These are phyloP conservation scores for Pyrenochaeta sp. DNA, from an alignment of 2,329 filamentous ascomycete species.

Conservation along the genomic window DNA sequence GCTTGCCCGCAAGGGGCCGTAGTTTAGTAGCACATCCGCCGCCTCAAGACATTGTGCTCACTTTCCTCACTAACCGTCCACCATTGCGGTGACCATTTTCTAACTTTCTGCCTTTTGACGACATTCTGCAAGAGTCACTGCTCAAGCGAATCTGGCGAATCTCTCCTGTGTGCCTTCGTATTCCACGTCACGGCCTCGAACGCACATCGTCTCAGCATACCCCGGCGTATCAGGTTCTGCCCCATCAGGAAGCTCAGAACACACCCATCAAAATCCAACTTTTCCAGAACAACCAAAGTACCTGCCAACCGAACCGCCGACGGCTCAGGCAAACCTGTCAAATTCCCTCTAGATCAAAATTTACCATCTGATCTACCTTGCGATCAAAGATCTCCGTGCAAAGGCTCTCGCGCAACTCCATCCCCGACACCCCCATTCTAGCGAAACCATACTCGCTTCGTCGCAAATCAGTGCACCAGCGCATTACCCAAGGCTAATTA, in stretches of 20 bases:
- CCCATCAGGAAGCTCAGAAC: conserved; percentile 18
- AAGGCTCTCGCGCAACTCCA: conserved; percentile 5
- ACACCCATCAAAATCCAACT: conserved; percentile 9
- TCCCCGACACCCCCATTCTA: conserved; percentile 3
- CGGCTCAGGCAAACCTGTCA: conserved; percentile 18
- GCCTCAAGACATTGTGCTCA: conserved; percentile 25
- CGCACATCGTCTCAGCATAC: conserved; percentile 43
- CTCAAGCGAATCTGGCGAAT: conserved; percentile 14
- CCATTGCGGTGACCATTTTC: conserved; percentile 21
- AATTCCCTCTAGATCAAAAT: conserved; percentile 1
- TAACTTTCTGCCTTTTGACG: conserved; percentile 22
- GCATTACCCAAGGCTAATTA: conserved; percentile 27
- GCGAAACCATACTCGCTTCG: conserved; percentile 26
- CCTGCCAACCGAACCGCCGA: conserved; percentile 15
- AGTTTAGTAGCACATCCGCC: conserved; percentile 20
- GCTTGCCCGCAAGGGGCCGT: conserved; percentile 30
- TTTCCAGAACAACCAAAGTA: conserved; percentile 11
- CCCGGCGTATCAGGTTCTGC: conserved; percentile 36
- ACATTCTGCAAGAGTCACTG: conserved; percentile 11
- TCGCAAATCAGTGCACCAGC: conserved; percentile 29
- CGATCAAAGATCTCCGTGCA: conserved; percentile 2
- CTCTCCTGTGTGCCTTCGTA: conserved; percentile 13
- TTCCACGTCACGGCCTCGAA: conserved; percentile 33
- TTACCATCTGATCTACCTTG: background rate
- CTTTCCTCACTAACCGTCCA: conserved; percentile 27